These are phyloP conservation scores for Diplodia intermedia DNA, from an alignment of 2,329 filamentous ascomycete species.

Conservation along the genomic window DNA sequence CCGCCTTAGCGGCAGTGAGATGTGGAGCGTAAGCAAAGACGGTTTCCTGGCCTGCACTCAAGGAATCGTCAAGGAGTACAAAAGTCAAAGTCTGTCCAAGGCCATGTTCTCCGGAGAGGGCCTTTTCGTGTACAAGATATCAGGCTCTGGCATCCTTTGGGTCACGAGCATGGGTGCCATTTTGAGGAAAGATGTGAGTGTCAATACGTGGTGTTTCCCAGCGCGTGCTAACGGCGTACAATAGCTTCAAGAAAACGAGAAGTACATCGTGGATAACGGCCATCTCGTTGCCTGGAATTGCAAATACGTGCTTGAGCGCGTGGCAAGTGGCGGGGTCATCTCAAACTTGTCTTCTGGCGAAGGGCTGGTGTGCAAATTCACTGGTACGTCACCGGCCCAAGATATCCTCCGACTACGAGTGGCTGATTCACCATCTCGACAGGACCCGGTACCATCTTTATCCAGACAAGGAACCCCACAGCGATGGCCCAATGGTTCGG, in stretches of 20 bases:
- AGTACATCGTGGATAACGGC: conserved; percentile 91
- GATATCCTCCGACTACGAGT: background rate
- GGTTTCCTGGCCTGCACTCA: conserved; percentile 85
- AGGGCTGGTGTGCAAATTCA: conserved; percentile 93
- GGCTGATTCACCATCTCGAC: background rate
- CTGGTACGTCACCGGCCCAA: conserved; percentile 56
- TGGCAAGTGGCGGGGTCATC: conserved; percentile 90
- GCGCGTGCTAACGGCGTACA: background rate
- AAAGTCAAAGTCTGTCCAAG: conserved; percentile 84
- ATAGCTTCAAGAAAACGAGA: conserved; percentile 70
- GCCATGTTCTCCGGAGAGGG: conserved; percentile 95
- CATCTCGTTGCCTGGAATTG: conserved; percentile 97
- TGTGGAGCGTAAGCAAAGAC: conserved; percentile 87
- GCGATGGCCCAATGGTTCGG: conserved; percentile 64
- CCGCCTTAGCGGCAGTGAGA: conserved; percentile 71
- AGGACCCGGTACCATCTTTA: conserved; percentile 84
- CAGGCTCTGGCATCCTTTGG: conserved; percentile 82
- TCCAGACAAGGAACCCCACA: conserved; percentile 88
- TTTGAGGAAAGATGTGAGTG: conserved; percentile 85
- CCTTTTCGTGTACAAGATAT: conserved; percentile 86
- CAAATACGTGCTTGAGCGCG: conserved; percentile 88
- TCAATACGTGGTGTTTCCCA: conserved; percentile 37
- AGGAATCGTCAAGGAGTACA: conserved; percentile 86
- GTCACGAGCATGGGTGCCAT: conserved; percentile 94
- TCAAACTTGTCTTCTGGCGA: conserved; percentile 82